A percentile compares a stretch with the other conserved stretches of the same genome.
These are phyloP conservation scores for Malus asiatica DNA, from an alignment of 306 rosid genomes.

Conservation along the genomic window DNA sequence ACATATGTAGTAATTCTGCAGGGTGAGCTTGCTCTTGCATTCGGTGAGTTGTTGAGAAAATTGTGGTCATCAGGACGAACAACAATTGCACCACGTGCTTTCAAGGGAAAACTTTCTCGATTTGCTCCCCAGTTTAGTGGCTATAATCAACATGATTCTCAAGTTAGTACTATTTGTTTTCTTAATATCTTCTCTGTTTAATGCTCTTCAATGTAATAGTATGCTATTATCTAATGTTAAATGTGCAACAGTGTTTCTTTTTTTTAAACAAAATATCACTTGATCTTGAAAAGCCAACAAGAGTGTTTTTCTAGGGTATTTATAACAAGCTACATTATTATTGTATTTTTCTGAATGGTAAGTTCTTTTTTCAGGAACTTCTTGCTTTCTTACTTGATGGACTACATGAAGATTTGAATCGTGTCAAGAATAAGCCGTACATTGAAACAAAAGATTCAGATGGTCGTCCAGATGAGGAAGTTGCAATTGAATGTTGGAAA, in stretches of 20 bases:
- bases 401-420: slow-evolving; percentile 98
- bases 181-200: slow-evolving; percentile 7
- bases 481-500: slow-evolving; percentile 93
- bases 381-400: slow-evolving; percentile 99
- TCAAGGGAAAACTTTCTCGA: slow-evolving; percentile 89
- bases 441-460: slow-evolving; percentile 95
- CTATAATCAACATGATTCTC: slow-evolving; percentile 98
- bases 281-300: neutral
- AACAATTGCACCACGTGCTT: slow-evolving; percentile 76
- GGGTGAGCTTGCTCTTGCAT: slow-evolving; percentile 98
- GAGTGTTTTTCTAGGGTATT: neutral
- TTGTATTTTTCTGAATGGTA: slow-evolving; percentile 16
- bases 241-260: neutral
- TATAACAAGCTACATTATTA: slow-evolving; percentile 1
- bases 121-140: slow-evolving; percentile 99
- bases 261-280: neutral
- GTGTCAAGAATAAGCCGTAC: slow-evolving; percentile 94
- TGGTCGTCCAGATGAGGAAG: slow-evolving; percentile 86
- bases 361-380: slow-evolving; percentile 56
- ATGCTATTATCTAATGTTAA: neutral
- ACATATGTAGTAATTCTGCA: slow-evolving; percentile 32
- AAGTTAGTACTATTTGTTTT: slow-evolving; percentile 47
- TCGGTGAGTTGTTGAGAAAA: slow-evolving; percentile 89
- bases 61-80: slow-evolving; percentile 91
- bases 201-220: neutral